A percentile compares a stretch with the other conserved stretches of the same genome.
Conservation (phyloP, 805 yeast genomes). For the Phaffomyces thermotolerans region DNA sequence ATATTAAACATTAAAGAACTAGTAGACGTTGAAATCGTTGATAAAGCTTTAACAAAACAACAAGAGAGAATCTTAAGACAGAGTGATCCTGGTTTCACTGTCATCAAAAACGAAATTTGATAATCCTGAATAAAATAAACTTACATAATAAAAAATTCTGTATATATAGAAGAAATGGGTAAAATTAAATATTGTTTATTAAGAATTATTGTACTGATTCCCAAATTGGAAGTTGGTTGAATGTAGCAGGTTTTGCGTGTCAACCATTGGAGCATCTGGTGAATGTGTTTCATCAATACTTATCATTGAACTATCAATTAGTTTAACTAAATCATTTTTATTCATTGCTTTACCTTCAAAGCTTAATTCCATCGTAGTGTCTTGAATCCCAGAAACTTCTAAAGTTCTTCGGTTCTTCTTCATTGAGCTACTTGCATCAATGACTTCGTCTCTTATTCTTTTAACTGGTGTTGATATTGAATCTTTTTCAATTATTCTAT, state of each 20-base stretch:
- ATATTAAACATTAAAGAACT: slow-evolving; percentile 78
- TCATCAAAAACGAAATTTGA: slow-evolving; percentile 20
- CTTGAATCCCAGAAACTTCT: slow-evolving; percentile 6
- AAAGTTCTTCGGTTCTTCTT: slow-evolving; percentile 22
- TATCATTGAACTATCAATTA: slow-evolving; percentile 25
- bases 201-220: slow-evolving; percentile 7
- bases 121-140: neutral
- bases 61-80: slow-evolving; percentile 52
- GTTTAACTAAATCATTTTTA: slow-evolving; percentile 32
- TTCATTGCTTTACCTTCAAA: slow-evolving; percentile 41
- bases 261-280: slow-evolving; percentile 5
- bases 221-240: slow-evolving; percentile 13
- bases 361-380: slow-evolving; percentile 32
- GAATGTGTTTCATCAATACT: neutral
- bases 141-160: neutral
- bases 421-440: slow-evolving; percentile 17
- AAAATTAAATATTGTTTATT: neutral
- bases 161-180: neutral
- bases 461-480: slow-evolving; percentile 18
- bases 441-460: slow-evolving; percentile 23
- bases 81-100: slow-evolving; percentile 52
- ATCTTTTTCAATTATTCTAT: slow-evolving; percentile 7
- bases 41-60: slow-evolving; percentile 39
- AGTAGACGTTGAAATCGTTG: slow-evolving; percentile 71
- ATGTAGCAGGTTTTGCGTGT: slow-evolving; percentile 21